Conservation (phyloP, 495 filamentous ascomycete genomes). For the Aspergillus taichungensis region DNA sequence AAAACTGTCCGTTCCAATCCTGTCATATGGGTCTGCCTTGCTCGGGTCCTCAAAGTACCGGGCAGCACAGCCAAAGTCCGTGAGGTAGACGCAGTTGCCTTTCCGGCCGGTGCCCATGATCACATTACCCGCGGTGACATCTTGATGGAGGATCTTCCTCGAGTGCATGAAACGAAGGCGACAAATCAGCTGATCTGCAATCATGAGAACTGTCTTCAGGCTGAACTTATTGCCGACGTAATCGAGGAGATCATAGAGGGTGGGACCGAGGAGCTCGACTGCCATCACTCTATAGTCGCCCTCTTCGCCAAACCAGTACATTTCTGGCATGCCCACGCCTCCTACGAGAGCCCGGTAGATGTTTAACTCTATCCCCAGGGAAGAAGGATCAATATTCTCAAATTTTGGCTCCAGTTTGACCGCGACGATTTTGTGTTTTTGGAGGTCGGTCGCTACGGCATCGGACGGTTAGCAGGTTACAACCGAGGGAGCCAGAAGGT, state of each 20-base stretch:
- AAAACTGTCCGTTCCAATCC: background rate
- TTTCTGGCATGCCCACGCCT: conserved; percentile 20
- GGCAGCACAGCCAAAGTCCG: conserved; percentile 18
- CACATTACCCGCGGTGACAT: conserved; percentile 31
- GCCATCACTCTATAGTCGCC: conserved; percentile 21
- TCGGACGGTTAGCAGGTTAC: too few species aligned
- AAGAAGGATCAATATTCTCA: too few species aligned
- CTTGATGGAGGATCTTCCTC: conserved; percentile 22
- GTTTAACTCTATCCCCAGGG: too few species aligned
- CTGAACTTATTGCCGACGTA: conserved; percentile 23
- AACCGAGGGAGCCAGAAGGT: too few species aligned
- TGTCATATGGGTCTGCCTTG: too few species aligned
- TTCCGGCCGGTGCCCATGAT: conserved; percentile 22
- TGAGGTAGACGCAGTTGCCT: conserved; percentile 23
- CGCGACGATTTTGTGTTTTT: too few species aligned
- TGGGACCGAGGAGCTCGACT: conserved; percentile 29
- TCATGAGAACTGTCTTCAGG: conserved; percentile 28
- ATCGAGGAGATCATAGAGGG: conserved; percentile 26
- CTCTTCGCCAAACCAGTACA: conserved; percentile 19
- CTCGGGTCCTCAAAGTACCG: too few species aligned
- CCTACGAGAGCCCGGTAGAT: too few species aligned
- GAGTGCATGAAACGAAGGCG: conserved; percentile 12
- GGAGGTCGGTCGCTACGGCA: too few species aligned
- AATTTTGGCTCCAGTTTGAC: too few species aligned
- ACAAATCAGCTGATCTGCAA: conserved; percentile 21